Base-by-base conservation (phyloP, 1,284 basidiomycete species). In the Cryptococcus sp. region DNA sequence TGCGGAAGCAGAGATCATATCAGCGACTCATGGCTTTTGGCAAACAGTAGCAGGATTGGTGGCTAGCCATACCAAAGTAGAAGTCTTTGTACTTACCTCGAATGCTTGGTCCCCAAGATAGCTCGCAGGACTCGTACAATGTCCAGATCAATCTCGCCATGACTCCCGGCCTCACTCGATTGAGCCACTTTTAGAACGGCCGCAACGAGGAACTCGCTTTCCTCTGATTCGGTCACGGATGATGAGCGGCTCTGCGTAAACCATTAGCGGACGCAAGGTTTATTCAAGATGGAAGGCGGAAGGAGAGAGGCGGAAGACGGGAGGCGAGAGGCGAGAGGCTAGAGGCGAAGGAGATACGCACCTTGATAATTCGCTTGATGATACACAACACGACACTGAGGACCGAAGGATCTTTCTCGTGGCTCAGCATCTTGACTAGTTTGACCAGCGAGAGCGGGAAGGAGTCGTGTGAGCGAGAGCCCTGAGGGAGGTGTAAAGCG, bases 361-460 rank as follows among this genome's bases (percentile, higher is more conserved):
- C 69, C 42, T 59, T 48, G 2, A 71, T 13, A 3, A 65, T 13
- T 1, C 15, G n/a, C 38, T 40, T 41, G 4, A 71, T 51, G 13
- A 62, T 20, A 11, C 58, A 40, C 13, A 68, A n/a, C 0, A 67
- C 22, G 5, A 56, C 59, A 2, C 47, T 25, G 7, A 56, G 10
- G 5, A 61, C 64, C 5, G 61, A 42, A 4, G 53, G 19, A 45
- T 75, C 71, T 5, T 59, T 47, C 19, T 73, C 71, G 7, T 52
- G 46, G 0, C 39, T 46, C 1, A 74, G 53, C 20, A 67, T 19
- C 22, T 64, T 62, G 23, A 68, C 47, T 1, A 73, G 20, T 60
- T 61, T 70, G 50, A 57, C 65, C 64, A 67, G 69, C 4, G 61
- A 56, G 3, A 71, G 45, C 10, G 71, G 68, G 56, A 69, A 73